Conservation (phyloP, 2,329 filamentous ascomycete genomes). For the Didymellaceae sp. region DNA sequence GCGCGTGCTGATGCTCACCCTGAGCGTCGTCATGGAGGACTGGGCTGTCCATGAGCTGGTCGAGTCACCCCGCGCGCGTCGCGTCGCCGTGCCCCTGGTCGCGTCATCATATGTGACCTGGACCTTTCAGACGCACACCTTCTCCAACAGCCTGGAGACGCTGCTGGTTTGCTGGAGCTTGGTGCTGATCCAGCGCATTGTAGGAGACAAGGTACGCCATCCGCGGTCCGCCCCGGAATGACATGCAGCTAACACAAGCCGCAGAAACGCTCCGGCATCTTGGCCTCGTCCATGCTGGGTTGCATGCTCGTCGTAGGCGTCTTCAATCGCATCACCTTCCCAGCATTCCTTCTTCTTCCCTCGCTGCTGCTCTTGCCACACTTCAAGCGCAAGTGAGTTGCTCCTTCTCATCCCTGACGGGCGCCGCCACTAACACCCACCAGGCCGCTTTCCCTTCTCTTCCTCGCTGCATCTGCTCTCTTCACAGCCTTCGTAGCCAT, state of each 20-base stretch:
- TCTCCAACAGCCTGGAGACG: slow-evolving; percentile 97
- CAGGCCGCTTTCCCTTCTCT: slow-evolving; percentile 65
- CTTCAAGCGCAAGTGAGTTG: slow-evolving; percentile 76
- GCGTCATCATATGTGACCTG: slow-evolving; percentile 98
- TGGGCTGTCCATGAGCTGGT: slow-evolving; percentile 96
- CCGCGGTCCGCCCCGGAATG: slow-evolving; percentile 33
- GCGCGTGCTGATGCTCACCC: slow-evolving; percentile 86
- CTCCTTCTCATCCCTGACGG: background rate
- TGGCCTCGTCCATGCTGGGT: slow-evolving; percentile 79
- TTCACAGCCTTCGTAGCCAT: slow-evolving; percentile 76
- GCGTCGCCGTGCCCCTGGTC: slow-evolving; percentile 79
- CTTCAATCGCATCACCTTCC: slow-evolving; percentile 98
- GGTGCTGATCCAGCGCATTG: slow-evolving; percentile 87
- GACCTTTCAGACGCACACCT: slow-evolving; percentile 98
- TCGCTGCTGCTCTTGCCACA: slow-evolving; percentile 83
- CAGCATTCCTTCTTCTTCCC: slow-evolving; percentile 87
- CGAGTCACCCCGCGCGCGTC: slow-evolving; percentile 72
- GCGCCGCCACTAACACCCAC: slow-evolving; percentile 12
- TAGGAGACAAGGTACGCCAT: slow-evolving; percentile 71
- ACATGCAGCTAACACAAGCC: slow-evolving; percentile 41
- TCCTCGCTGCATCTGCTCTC: slow-evolving; percentile 69
- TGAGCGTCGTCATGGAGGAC: slow-evolving; percentile 96
- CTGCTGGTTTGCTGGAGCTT: slow-evolving; percentile 91
- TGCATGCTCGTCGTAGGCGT: slow-evolving; percentile 83
- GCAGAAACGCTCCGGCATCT: slow-evolving; percentile 75